Evolutionary conservation across 2,329 filamentous ascomycete genomes (phyloP).

Genomic region (Huntiella decipiens): DNA sequence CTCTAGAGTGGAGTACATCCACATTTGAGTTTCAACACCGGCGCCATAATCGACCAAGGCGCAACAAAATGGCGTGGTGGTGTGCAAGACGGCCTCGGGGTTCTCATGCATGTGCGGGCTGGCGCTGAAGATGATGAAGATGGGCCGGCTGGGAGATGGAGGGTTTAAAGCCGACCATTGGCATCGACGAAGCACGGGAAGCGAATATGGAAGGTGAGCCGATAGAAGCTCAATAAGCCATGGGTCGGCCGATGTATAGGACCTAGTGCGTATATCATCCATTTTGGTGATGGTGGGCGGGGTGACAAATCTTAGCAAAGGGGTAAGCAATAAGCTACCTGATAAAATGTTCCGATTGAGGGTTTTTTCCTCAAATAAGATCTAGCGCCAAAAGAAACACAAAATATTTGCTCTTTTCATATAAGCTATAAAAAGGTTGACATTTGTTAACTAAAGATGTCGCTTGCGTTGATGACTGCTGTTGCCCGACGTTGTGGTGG

Average conservation of each 20-base stretch:
- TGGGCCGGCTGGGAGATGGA: not conserved
- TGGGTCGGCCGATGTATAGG: not conserved
- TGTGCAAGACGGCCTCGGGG: not conserved
- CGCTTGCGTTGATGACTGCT: too few species aligned
- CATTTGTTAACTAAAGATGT: too few species aligned
- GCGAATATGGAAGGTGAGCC: conserved; percentile 34
- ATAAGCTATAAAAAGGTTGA: too few species aligned
- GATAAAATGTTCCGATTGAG: too few species aligned
- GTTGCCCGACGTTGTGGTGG: too few species aligned
- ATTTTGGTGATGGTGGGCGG: not conserved
- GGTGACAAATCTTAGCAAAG: not conserved
- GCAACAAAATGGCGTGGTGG: conserved; percentile 25
- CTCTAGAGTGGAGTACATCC: conserved; percentile 39
- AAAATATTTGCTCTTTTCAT: too few species aligned
- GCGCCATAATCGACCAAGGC: conserved; percentile 42
- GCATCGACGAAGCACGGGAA: conserved; percentile 43
- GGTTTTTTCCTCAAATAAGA: too few species aligned
- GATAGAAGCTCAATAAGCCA: conserved; percentile 22
- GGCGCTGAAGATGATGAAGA: conserved; percentile 21
- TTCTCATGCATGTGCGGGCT: conserved; percentile 12
- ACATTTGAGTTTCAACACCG: conserved; percentile 44
- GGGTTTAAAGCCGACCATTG: conserved; percentile 26
- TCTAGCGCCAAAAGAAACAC: too few species aligned
- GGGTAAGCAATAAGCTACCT: too few species aligned
- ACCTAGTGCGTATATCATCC: not conserved